These are phyloP conservation scores for Aspergillus sojae DNA, from an alignment of 2,329 filamentous ascomycete species.

Conservation along the genomic window DNA sequence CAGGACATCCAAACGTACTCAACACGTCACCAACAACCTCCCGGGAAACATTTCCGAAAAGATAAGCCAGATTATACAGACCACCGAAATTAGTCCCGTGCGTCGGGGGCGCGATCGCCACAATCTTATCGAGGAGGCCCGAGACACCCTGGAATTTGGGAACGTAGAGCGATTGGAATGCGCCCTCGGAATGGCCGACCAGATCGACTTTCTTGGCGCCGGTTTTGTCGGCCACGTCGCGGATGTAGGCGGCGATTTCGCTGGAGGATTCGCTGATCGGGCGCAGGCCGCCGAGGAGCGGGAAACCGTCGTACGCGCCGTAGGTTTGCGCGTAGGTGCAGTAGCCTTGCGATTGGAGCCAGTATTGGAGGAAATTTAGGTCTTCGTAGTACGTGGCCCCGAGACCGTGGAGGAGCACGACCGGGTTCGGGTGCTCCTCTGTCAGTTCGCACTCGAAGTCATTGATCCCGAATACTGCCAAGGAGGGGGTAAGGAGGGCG, in stretches of 20 bases:
- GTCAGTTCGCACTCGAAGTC: conserved; percentile 37
- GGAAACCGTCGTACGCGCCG: conserved; percentile 41
- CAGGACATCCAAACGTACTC: conserved; percentile 34
- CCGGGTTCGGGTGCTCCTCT: conserved; percentile 31
- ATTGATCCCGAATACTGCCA: conserved; percentile 30
- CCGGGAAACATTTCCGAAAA: conserved; percentile 30
- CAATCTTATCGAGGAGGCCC: conserved; percentile 34
- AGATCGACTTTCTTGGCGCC: conserved; percentile 43
- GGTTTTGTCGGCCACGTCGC: conserved; percentile 38
- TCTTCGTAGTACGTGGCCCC: conserved; percentile 43
- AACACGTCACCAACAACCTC: conserved; percentile 27
- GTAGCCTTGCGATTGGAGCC: conserved; percentile 41
- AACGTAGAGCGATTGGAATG: conserved; percentile 44
- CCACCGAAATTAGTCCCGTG: conserved; percentile 35
- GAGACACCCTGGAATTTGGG: conserved; percentile 41
- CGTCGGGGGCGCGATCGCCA: conserved; percentile 41
- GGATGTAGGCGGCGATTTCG: conserved; percentile 45
- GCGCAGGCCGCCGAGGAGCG: conserved; percentile 43
- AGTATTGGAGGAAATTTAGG: conserved; percentile 39
- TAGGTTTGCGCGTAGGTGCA: conserved; percentile 49
- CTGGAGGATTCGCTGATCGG: conserved; percentile 42
- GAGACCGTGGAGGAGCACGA: conserved; percentile 41
- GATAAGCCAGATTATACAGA: conserved; percentile 33
- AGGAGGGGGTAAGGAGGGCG: conserved; percentile 18
- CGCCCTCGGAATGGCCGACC: conserved; percentile 50